Percentiles rank a stretch among this genome's conserved stretches.
phyloP scores from a whole-genome alignment of 345 rosid species.

The Camelina neglecta region DNA sequence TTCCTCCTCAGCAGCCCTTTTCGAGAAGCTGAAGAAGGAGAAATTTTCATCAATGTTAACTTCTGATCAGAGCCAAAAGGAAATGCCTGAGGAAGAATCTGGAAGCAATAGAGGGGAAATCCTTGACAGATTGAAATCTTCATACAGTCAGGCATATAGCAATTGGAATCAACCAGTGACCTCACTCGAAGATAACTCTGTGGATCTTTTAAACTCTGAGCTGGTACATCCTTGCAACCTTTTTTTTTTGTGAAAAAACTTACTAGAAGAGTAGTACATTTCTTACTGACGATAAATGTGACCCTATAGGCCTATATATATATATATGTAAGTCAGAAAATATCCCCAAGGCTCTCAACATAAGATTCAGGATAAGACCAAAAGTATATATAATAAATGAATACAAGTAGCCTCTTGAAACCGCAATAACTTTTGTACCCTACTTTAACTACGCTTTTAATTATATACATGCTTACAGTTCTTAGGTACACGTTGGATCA shows the following conservation, averaged over 20 bases:
- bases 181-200: constrained; percentile 39
- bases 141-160: constrained; percentile 45
- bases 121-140: constrained; percentile 60
- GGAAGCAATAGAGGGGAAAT: constrained; percentile 49
- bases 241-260: neutral
- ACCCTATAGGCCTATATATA: neutral
- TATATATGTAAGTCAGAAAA: neutral
- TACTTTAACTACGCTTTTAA: constrained; percentile 1
- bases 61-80: constrained; percentile 47
- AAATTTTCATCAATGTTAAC: constrained; percentile 51
- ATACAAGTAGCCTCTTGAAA: neutral
- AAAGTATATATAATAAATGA: neutral
- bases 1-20: constrained; percentile 98
- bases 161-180: constrained; percentile 35
- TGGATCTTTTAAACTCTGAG: constrained; percentile 35
- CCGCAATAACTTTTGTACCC: neutral
- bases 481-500: constrained; percentile 16
- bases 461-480: neutral
- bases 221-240: constrained; percentile 34
- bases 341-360: constrained; percentile 18
- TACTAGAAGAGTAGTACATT: constrained; percentile 14
- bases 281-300: neutral
- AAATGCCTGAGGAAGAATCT: constrained; percentile 48
- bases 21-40: constrained; percentile 78
- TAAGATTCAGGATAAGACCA: constrained; percentile 17